Base-by-base conservation (phyloP, 2,329 filamentous ascomycete species). In the Paraphoma sp. region DNA sequence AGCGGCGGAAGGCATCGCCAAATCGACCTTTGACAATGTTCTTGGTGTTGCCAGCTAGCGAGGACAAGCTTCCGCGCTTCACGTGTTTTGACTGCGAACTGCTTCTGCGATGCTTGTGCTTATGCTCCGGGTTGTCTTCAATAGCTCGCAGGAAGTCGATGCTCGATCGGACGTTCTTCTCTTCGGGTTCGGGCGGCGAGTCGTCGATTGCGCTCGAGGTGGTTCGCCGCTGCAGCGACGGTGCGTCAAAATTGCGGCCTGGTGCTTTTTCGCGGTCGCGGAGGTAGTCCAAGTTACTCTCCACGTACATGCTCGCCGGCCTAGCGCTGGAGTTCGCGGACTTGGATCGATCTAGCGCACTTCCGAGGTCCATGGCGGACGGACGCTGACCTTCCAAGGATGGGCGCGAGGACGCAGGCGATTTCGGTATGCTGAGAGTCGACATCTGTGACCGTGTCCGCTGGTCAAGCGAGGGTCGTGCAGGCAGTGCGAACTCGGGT, bases 1-100 rank as follows among this genome's bases (percentile, higher is more conserved):
- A 98, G 6, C 90, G 86, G 70, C 94, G 92, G 79, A 98, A 97
- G 3, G 94, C 93, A 68, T 97, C 93, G 0, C 93, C 92, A 74
- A 98, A 97, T 65, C 90, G 92, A 23, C 93, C 91, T 5, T 88
- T 89, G n/a, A 97, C 82, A 38, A 96, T 87, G 54, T 87, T 91
- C 76, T 95, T 96, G 28, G 90, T 90, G 40, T 87, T 87, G 6
- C 89, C 87, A 0, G 89, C 87, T 52, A 90, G 83, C 1, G 84
- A 86, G 11, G 86, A 84, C 60, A 96, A 78, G 74, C 91, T 95
- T 1, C 88, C 83, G 10, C 91, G 86, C 74, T 96, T 96, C 23
- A 80, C 75, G 62, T 89, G 86, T 67, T 86, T 89, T 23, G 81
- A 79, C 48, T 82, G 83, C 58, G 85, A 87, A 61, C 77, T 82